Base-by-base conservation (phyloP, 73 alveolate genomes). In the Paramecium sonneborni region DNA sequence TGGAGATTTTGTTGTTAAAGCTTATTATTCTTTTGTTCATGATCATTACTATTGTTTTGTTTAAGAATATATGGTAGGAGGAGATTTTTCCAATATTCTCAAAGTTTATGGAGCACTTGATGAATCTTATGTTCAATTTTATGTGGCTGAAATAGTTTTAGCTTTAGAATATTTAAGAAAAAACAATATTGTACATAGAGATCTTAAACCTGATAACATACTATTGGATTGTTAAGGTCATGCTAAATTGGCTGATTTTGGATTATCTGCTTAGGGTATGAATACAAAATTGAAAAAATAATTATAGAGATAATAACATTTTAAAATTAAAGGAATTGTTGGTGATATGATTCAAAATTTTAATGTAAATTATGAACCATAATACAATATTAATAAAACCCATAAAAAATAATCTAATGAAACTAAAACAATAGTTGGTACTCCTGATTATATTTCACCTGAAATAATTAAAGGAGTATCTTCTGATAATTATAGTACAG, bases 381-480 rank as follows among this genome's bases (percentile, higher is more conserved):
- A 62, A 62, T 62, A 30, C 84, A 62, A 62, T 30, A 32, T 62
- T 20, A 26, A 62, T 62, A 62, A 62, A 32, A 14, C 39, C 2
- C 44, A 1, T 9, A 62, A 62, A 26, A 32, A 30, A 30, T 30
- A 62, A 62, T 62, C 84, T 0, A 30, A 26, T 24, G 41, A 95
- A 68, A 89, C 94, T 37, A 92, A 95, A 57, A 96, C 97, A 35
- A 94, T 95, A 38, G 92, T 98, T n/a, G 99, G 99, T 1, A 97
- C 99, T 26, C 97, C 98, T 8, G 98, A 96, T 18, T 97, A 97
- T 93, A 94, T 97, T 67, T 98, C 99, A 14, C 99, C 99, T 11
- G 99, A 97, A 93, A 97, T 97, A 85, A 93, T 97, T 20, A 85
- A 93, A 43, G 98, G 98, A 39, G 76, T 62, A 38, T 58, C 88